phyloP scores from a whole-genome alignment of 768 basidiomycete species.

The Leccinum disarticulatum region DNA sequence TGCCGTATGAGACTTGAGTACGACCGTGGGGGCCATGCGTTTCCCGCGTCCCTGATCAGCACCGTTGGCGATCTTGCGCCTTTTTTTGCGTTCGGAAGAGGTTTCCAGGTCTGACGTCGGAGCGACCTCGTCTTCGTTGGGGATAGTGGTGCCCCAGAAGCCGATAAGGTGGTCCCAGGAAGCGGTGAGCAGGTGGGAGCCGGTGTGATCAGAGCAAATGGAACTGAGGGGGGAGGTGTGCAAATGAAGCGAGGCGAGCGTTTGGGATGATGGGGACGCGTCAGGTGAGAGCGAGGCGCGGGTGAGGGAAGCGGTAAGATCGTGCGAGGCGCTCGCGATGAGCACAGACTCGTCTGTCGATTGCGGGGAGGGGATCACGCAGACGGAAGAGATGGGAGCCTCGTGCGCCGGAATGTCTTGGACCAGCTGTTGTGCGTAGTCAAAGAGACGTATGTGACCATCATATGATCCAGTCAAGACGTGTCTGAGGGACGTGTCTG shows the following conservation, averaged over 20 bases:
- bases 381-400: constrained; percentile 69
- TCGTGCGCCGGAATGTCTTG: constrained; percentile 52
- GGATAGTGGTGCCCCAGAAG: constrained; percentile 69
- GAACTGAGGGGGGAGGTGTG: constrained; percentile 83
- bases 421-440: constrained; percentile 61
- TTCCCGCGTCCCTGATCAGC: constrained; percentile 35
- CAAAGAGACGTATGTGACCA: constrained; percentile 69
- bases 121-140: constrained; percentile 60
- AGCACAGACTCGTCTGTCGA: constrained; percentile 35
- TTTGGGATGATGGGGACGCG: constrained; percentile 6
- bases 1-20: constrained; percentile 82
- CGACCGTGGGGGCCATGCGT: constrained; percentile 66
- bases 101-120: background rate
- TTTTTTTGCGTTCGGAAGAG: constrained; percentile 49
- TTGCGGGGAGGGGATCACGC: constrained; percentile 44
- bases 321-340: constrained; percentile 75
- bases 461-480: constrained; percentile 84
- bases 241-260: constrained; percentile 71
- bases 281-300: constrained; percentile 13
- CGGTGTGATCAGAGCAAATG: constrained; percentile 52
- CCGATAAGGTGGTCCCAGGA: constrained; percentile 90
- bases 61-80: constrained; percentile 50
- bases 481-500: constrained; percentile 39
- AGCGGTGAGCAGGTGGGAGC: constrained; percentile 71
- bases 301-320: constrained; percentile 67